These are phyloP conservation scores for Xylaria arbuscula DNA, from an alignment of 2,329 filamentous ascomycete species.

Conservation along the genomic window DNA sequence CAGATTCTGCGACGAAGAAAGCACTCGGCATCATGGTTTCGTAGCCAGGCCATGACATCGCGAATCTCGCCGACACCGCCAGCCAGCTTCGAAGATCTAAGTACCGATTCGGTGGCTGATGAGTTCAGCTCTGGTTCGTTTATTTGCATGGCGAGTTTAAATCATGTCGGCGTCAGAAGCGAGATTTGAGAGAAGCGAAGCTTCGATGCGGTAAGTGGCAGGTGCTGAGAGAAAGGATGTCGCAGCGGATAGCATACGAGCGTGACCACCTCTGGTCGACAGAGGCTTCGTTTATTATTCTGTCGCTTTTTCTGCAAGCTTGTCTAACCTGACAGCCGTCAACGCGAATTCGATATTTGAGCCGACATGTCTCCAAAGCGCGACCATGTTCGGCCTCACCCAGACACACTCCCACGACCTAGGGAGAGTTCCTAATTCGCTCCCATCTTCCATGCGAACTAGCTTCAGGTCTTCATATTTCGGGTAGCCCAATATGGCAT, in stretches of 20 bases:
- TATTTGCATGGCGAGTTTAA: too few species aligned
- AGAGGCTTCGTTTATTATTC: not conserved
- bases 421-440: not conserved
- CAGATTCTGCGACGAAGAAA: too few species aligned
- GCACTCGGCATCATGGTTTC: too few species aligned
- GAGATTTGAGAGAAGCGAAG: not conserved
- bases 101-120: too few species aligned
- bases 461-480: not conserved
- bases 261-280: not conserved
- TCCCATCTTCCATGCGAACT: not conserved
- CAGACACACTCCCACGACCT: not conserved
- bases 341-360: not conserved
- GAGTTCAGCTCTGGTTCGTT: too few species aligned
- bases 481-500: not conserved
- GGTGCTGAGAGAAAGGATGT: not conserved
- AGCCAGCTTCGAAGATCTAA: too few species aligned
- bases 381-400: not conserved
- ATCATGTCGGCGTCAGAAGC: too few species aligned
- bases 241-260: not conserved
- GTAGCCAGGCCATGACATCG: too few species aligned
- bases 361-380: not conserved
- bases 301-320: not conserved
- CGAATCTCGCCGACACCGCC: too few species aligned
- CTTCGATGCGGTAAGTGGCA: not conserved
- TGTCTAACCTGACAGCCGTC: not conserved